Base-by-base conservation (phyloP, 2,329 filamentous ascomycete species). In the Hyphodiscus sp. region DNA sequence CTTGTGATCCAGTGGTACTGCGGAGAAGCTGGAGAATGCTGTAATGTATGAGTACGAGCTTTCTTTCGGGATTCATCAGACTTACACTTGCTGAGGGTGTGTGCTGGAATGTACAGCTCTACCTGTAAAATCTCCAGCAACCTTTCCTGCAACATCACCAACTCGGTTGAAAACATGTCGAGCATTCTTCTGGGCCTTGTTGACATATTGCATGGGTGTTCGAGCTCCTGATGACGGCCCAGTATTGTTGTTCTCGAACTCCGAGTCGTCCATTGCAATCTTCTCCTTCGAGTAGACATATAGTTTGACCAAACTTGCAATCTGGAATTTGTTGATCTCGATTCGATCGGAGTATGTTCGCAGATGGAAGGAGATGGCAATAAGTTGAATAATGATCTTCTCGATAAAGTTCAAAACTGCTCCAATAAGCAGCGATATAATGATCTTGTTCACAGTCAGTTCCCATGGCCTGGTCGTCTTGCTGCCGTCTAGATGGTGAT, bases 321-420 rank as follows among this genome's bases (percentile, higher is more conserved):
- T 91, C 65, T 95, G 88, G 59, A 91, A 90, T 68, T 95, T 95
- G 75, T 96, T 95, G 69, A 92, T 79, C 57, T 94, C 89, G 63
- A 96, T 96, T 16, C 92, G 79, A 62, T 92, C 89, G 20, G 89
- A 85, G 65, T 97, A 97, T 0, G 92, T 96, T 45, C 92, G 82
- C 54, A 89, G 76, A 68, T 97, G 92, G 71, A 97, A 97, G 57
- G 87, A 91, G 54, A 91, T 91, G 30, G 92, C 91, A 61, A 97
- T 95, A 72, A 95, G 85, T 67, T 96, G 91, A 52, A 96, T 95
- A 61, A 95, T 80, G 56, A 96, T 87, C 75, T 96, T 97, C 70
- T 96, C 91, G 50, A 86, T 76, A 56, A 94, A 86, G 70, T 97
- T 96, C 57, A 96, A 75, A 2, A 83, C 76, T 0, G 84, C 80